These are phyloP conservation scores for Trametes cubensis DNA, from an alignment of 768 basidiomycete genomes.

Conservation along the genomic window DNA sequence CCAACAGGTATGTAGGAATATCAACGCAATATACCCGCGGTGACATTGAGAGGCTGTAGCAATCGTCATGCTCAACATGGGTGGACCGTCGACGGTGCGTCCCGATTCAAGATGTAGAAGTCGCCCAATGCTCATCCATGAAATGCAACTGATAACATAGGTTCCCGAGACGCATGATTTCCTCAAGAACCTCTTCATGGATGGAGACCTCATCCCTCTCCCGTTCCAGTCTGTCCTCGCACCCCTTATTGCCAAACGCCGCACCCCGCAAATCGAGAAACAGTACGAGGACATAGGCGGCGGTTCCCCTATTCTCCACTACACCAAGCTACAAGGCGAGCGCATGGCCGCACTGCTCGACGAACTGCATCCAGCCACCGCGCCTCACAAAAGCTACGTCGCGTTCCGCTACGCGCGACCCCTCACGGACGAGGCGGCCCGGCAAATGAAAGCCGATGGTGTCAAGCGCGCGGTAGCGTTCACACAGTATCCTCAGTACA, in stretches of 20 bases:
- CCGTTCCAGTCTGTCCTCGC: constrained; percentile 90
- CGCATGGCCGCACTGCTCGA: constrained; percentile 90
- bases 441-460: constrained; percentile 86
- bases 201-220: constrained; percentile 91
- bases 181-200: constrained; percentile 88
- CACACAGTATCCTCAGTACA: constrained; percentile 98
- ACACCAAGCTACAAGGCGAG: constrained; percentile 86
- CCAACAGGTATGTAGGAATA: constrained; percentile 30
- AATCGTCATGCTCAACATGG: constrained; percentile 99
- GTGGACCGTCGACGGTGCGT: constrained; percentile 88
- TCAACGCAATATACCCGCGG: not conserved
- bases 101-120: too few relatives aligned
- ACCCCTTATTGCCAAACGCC: constrained; percentile 83
- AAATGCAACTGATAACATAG: constrained; percentile 44
- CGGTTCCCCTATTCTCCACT: constrained; percentile 92
- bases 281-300: constrained; percentile 96
- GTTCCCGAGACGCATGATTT: constrained; percentile 93
- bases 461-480: constrained; percentile 93
- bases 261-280: constrained; percentile 90
- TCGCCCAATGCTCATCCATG: not conserved
- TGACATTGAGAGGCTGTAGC: constrained; percentile 43
- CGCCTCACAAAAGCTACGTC: constrained; percentile 95
- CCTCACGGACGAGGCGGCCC: constrained; percentile 79
- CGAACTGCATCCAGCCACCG: constrained; percentile 90
- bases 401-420: constrained; percentile 95